Evolutionary conservation across 192 early-diverging fungal species (phyloP), one percentile per base, ranked within the genome.

Genomic region (Coemansia sp.): DNA sequence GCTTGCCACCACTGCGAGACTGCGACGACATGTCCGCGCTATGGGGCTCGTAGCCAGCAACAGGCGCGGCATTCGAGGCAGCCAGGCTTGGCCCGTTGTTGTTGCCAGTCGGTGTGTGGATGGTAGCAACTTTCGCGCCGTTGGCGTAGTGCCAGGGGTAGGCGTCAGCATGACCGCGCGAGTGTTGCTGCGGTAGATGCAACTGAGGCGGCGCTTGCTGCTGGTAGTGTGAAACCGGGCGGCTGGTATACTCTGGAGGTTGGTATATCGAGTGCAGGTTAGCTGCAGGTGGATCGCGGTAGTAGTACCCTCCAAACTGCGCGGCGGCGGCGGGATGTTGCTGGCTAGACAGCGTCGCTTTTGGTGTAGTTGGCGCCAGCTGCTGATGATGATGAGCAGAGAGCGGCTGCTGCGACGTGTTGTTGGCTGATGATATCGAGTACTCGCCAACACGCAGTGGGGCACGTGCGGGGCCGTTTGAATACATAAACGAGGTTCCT

Each of bases 401-500:
- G 17, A 63, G 39, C 50, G 38, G 32, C 25, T 44, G 72, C 38
- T 29, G 62, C 45, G 63, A 64, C 31, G 60, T 44, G 64, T 15
- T 55, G 41, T 42, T 36, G n/a, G 63, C 44, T 15, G 72, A 55
- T 14, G 76, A 44, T 44, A 75, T 62, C 31, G 78, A 64, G 66
- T 79, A 79, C 65, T 77, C 70, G 63, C 67, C 61, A 6, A 73
- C 67, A 14, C 71, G 76, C 57, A 77, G 63, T 10, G 70, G 76
- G 7, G 76, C 76, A 2, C 76, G 66, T 29, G 41, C 63, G 0
- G 62, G 45, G 51, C 39, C 32, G 42, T 32, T 58, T 2, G 66
- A 29, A 55, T 66, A 72, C 19, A 58, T 32, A 34, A 73, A 78
- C 9, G 70, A 39, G 34, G 15, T 61, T 23, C 14, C 27, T 5